Percentiles rank a stretch among this genome's conserved stretches.
Evolutionary conservation across 2,329 filamentous ascomycete species (phyloP).

Genomic region (Rhexocercosporidium sp.): DNA sequence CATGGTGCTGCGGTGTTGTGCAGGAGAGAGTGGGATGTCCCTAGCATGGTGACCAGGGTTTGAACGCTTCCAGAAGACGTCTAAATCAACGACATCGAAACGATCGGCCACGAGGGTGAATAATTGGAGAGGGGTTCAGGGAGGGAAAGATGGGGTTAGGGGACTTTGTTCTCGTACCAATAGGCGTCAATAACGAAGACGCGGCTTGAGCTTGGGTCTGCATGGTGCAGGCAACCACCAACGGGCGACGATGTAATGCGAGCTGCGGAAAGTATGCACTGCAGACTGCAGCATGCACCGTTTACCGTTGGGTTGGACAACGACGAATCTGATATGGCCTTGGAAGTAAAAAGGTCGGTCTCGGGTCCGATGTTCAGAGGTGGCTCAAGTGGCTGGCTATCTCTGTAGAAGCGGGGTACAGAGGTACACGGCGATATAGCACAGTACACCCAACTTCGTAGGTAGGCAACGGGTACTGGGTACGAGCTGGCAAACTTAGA

Average conservation of each 20-base stretch:
- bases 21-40: slow-evolving; percentile 6
- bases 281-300: slow-evolving; percentile 2
- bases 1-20: background rate
- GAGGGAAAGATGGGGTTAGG: slow-evolving; percentile 18
- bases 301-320: slow-evolving; percentile 1
- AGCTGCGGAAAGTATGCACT: slow-evolving; percentile 14
- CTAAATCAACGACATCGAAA: slow-evolving; percentile 37
- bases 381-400: background rate
- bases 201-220: slow-evolving; percentile 32
- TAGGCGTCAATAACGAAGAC: slow-evolving; percentile 34
- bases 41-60: slow-evolving; percentile 1
- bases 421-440: background rate
- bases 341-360: background rate
- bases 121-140: slow-evolving; percentile 32
- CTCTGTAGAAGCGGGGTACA: background rate
- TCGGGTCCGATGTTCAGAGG: background rate
- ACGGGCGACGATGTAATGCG: slow-evolving; percentile 10
- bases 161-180: no score
- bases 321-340: slow-evolving; percentile 4
- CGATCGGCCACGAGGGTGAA: slow-evolving; percentile 33
- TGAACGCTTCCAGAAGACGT: slow-evolving; percentile 19
- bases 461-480: background rate
- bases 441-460: background rate
- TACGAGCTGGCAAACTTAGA: background rate
- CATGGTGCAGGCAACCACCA: slow-evolving; percentile 28